A percentile compares a stretch with the other conserved stretches of the same genome.
phyloP scores from a whole-genome alignment of 257 asterid genomes.

The Cruciata laevipes region DNA sequence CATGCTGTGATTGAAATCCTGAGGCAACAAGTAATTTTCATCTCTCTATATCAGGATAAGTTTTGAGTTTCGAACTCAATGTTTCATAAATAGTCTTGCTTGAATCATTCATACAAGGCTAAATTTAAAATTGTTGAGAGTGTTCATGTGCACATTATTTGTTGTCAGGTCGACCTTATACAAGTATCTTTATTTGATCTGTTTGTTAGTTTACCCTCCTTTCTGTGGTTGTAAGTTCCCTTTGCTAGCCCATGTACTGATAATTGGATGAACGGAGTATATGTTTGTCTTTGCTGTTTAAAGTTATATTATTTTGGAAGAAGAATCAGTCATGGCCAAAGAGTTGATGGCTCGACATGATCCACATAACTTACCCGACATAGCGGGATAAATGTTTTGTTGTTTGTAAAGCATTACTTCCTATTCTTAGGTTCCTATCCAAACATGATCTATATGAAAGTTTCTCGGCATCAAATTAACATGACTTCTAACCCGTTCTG shows the following conservation, averaged over 20 bases:
- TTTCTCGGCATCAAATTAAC: neutral
- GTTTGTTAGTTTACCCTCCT: neutral
- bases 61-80: neutral
- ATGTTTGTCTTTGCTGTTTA: neutral
- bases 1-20: constrained; percentile 1
- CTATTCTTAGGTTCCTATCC: neutral
- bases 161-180: neutral
- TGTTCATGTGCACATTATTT: neutral
- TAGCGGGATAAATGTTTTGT: neutral
- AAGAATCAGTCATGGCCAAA: neutral
- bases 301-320: too few relatives aligned
- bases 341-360: neutral
- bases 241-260: too few relatives aligned
- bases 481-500: neutral
- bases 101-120: neutral
- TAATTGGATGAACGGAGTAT: neutral
- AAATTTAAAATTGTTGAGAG: neutral
- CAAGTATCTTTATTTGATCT: neutral
- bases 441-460: neutral
- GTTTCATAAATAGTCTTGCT: neutral
- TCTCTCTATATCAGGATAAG: neutral
- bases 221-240: too few relatives aligned
- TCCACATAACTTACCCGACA: neutral
- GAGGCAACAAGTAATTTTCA: neutral
- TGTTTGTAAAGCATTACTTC: neutral